Evolutionary conservation across 345 rosid species (phyloP).

Genomic region (Eucalyptus shirleyi): DNA sequence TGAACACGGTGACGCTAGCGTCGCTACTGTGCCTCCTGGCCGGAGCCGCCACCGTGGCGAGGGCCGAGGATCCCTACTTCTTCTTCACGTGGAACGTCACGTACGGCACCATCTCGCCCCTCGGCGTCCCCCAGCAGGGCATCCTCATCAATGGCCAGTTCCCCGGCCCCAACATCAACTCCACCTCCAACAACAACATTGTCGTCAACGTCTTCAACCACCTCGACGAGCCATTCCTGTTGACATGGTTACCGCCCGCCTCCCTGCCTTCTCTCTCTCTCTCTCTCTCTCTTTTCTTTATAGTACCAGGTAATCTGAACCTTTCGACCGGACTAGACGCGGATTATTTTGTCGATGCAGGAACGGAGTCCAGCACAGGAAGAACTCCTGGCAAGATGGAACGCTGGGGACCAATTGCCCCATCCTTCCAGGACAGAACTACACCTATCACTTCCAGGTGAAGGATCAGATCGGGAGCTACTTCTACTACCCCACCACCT

Average conservation of each 20-base stretch:
- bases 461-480: constrained; percentile 88
- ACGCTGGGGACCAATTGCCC: constrained; percentile 64
- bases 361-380: constrained; percentile 80
- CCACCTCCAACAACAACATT: constrained; percentile 62
- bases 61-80: constrained; percentile 53
- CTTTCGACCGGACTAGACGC: neutral
- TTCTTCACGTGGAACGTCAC: constrained; percentile 60
- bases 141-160: constrained; percentile 70
- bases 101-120: constrained; percentile 45
- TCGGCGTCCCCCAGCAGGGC: constrained; percentile 53
- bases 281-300: neutral
- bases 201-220: constrained; percentile 63
- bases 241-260: constrained; percentile 26
- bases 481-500: constrained; percentile 49
- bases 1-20: constrained; percentile 19
- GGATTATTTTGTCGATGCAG: constrained; percentile 1
- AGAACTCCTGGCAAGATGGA: constrained; percentile 85
- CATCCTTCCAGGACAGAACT: constrained; percentile 52
- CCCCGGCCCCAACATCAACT: constrained; percentile 73
- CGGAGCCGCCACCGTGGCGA: constrained; percentile 15
- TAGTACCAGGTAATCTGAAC: neutral
- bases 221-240: constrained; percentile 57
- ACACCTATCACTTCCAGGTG: constrained; percentile 70
- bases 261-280: neutral
- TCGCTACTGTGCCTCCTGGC: constrained; percentile 24